Conservation (phyloP, 2,329 filamentous ascomycete species). For the Myrmaecium sp. region DNA sequence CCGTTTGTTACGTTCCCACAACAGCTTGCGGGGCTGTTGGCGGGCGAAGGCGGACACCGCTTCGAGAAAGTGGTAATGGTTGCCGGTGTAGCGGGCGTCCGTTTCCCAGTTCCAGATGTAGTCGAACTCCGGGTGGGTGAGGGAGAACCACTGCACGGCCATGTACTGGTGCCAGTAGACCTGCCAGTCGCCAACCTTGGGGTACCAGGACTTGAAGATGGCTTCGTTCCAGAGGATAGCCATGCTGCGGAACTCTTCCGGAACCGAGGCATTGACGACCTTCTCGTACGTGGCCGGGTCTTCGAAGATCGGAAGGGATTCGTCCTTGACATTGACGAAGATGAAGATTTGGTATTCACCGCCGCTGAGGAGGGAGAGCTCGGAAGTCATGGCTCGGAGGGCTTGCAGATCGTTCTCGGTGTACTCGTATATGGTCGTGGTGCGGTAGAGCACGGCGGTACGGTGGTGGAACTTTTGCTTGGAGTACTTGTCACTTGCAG, state of each 20-base stretch:
- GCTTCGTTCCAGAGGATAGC: conserved; percentile 57
- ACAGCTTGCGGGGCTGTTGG: conserved; percentile 37
- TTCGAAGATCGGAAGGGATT: conserved; percentile 40
- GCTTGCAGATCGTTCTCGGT: conserved; percentile 28
- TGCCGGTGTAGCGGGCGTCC: conserved; percentile 61
- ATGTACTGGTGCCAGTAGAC: conserved; percentile 46
- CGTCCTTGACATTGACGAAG: conserved; percentile 34
- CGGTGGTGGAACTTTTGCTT: conserved; percentile 22
- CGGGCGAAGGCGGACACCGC: conserved; percentile 40
- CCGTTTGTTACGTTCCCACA: conserved; percentile 41
- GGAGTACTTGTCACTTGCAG: background rate
- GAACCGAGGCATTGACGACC: conserved; percentile 45
- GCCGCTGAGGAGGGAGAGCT: conserved; percentile 28
- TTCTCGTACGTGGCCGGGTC: conserved; percentile 40
- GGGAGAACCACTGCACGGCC: conserved; percentile 57
- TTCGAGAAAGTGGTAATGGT: conserved; percentile 65
- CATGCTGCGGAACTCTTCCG: conserved; percentile 52
- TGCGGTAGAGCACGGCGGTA: conserved; percentile 29
- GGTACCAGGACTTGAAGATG: conserved; percentile 31
- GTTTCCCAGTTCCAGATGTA: conserved; percentile 78
- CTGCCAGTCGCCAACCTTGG: conserved; percentile 30
- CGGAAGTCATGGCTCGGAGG: conserved; percentile 28
- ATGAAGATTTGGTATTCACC: conserved; percentile 32
- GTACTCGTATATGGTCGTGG: conserved; percentile 30
- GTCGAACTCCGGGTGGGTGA: conserved; percentile 63